These are phyloP conservation scores for Salix udensis DNA, from an alignment of 345 rosid genomes.

Conservation along the genomic window DNA sequence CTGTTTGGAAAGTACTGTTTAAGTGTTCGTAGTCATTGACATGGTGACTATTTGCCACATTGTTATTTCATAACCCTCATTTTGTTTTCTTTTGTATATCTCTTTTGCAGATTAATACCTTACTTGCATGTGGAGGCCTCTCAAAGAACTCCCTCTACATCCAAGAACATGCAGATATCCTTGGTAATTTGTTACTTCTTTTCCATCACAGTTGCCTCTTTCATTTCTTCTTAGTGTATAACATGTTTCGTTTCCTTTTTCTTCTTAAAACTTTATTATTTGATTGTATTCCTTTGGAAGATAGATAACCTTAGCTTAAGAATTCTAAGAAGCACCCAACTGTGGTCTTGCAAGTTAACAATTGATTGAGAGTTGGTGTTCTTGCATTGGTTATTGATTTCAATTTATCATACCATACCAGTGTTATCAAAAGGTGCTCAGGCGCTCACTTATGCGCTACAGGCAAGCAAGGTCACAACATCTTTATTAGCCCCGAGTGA, in stretches of 20 bases:
- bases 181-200: slow-evolving; percentile 40
- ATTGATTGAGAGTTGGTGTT: neutral
- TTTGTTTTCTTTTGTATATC: neutral
- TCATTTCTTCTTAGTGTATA: neutral
- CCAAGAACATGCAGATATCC: slow-evolving; percentile 85
- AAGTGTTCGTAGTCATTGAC: neutral
- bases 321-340: neutral
- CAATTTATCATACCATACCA: too few species aligned
- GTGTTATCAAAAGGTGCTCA: too few species aligned
- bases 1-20: neutral
- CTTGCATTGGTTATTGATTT: neutral
- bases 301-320: too few species aligned
- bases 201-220: neutral
- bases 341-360: neutral
- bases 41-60: neutral
- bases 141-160: slow-evolving; percentile 65
- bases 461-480: too few species aligned
- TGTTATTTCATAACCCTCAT: neutral
- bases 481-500: too few species aligned
- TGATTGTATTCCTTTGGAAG: too few species aligned
- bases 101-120: slow-evolving; percentile 59
- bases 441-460: too few species aligned
- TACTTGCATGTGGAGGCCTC: slow-evolving; percentile 90
- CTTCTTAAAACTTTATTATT: too few species aligned
- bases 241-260: neutral